Evolutionary conservation across 2,329 filamentous ascomycete genomes (phyloP), one percentile per base, ranked within the genome.

Genomic region (Atkinsonella hypoxylon): DNA sequence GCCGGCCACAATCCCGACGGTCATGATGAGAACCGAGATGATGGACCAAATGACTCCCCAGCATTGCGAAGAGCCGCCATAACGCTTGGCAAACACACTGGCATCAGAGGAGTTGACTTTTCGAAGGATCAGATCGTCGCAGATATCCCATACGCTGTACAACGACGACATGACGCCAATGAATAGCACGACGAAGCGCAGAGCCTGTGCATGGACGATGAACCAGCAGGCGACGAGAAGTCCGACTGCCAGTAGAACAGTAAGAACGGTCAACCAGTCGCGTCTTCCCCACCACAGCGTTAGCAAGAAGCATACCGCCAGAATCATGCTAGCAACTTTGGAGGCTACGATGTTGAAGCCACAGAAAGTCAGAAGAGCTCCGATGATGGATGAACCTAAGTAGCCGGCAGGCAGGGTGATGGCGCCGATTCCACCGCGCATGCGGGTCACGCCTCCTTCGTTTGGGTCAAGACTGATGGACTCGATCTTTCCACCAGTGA

Each of bases 71-170:
- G 84, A 89, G 36, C 86, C 86, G 11, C 86, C 86, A 58, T 90
- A 90, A 20, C 81, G 75, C 66, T 87, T 75, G 8, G 86, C 85
- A 58, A 90, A 90, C 31, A 89, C 83, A 57, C 82, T 87, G 6
- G 86, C 85, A 61, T 91, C 86, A 4, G 85, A 89, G 20, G 76
- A 81, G 65, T 90, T 89, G 48, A 90, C 84, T 67, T 89, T 90
- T 52, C 86, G 77, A 4, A 89, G 70, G 57, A 91, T 89, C 32
- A 90, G 71, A 58, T 91, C 86, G 61, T 91, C 86, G 65, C 85
- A 89, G 57, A 90, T 90, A 70, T 90, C 86, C 86, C 86, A 90
- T 5, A 87, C 85, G 56, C 82, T 87, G 66, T 90, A 90, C 1
- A 90, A 75, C 2, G 81, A 83, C 7, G 81, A 85, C 86, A 90